Evolutionary conservation across 148 eudicot species (phyloP).

Genomic region (Suaeda aralocaspica): DNA sequence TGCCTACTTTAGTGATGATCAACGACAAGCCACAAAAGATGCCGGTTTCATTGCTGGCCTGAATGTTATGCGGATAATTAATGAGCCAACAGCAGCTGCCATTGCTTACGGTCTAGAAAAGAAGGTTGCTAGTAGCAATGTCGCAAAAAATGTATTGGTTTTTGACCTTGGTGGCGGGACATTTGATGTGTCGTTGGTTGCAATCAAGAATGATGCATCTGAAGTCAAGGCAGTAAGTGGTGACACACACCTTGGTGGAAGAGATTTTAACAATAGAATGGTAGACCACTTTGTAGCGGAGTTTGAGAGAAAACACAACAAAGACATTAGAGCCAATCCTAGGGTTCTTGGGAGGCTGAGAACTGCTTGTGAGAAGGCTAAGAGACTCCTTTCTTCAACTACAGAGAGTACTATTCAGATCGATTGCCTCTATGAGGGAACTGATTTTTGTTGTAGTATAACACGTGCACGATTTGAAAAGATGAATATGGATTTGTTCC

Average conservation of each 20-base stretch:
- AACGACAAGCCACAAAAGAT: slow-evolving; percentile 8
- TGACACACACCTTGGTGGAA: background rate
- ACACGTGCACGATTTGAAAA: background rate
- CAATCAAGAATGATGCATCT: background rate
- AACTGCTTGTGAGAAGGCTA: background rate
- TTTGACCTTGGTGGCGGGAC: slow-evolving; percentile 2
- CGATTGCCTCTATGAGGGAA: background rate
- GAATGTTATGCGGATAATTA: background rate
- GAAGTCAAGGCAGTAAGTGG: background rate
- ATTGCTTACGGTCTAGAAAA: background rate
- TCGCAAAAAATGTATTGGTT: background rate
- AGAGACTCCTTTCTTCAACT: background rate
- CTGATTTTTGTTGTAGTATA: background rate
- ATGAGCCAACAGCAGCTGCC: slow-evolving; percentile 14
- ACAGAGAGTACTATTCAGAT: background rate
- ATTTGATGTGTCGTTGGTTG: slow-evolving; percentile 2
- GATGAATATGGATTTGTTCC: background rate
- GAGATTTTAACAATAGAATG: background rate
- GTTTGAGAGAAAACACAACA: background rate
- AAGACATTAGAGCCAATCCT: background rate
- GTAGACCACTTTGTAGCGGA: background rate
- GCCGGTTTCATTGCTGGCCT: background rate
- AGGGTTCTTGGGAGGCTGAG: background rate
- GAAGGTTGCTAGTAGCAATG: background rate
- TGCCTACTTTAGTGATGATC: background rate